Evolutionary conservation across 2,329 filamentous ascomycete genomes (phyloP).

Genomic region (Cladosporium austrohemisphaericum): DNA sequence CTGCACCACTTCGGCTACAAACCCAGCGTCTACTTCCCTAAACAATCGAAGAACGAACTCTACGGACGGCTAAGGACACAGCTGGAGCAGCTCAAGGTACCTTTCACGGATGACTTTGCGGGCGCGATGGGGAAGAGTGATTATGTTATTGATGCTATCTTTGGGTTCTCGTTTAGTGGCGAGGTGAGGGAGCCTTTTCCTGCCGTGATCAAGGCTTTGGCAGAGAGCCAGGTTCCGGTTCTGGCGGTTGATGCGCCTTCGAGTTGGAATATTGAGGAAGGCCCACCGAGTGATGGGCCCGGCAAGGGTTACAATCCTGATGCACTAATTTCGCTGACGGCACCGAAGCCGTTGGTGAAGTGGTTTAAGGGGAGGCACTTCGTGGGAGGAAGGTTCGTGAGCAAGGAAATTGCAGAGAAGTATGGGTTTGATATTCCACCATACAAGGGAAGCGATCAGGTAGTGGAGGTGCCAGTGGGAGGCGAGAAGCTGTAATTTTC

Average conservation of each 20-base stretch:
- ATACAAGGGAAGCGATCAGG: slow-evolving; percentile 83
- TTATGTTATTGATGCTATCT: slow-evolving; percentile 88
- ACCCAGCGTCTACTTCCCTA: slow-evolving; percentile 88
- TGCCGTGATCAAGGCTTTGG: slow-evolving; percentile 71
- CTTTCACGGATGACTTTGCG: slow-evolving; percentile 78
- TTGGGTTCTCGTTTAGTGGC: slow-evolving; percentile 90
- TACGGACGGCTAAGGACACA: slow-evolving; percentile 86
- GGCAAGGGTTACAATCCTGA: slow-evolving; percentile 78
- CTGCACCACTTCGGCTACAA: slow-evolving; percentile 87
- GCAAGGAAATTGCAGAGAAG: slow-evolving; percentile 72
- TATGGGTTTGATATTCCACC: slow-evolving; percentile 78
- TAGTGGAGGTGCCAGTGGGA: slow-evolving; percentile 65
- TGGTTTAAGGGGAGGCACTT: slow-evolving; percentile 87
- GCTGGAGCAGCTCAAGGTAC: slow-evolving; percentile 74
- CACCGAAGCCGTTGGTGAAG: slow-evolving; percentile 84
- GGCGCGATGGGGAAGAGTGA: slow-evolving; percentile 64
- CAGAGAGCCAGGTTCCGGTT: slow-evolving; percentile 69
- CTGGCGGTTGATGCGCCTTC: slow-evolving; percentile 90
- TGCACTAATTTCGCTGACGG: slow-evolving; percentile 81
- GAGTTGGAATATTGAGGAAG: slow-evolving; percentile 87
- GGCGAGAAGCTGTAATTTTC: slow-evolving; percentile 51
- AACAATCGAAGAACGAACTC: slow-evolving; percentile 82
- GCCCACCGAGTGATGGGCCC: slow-evolving; percentile 71
- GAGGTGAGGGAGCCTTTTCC: slow-evolving; percentile 91
- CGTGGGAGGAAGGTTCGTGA: slow-evolving; percentile 84